Evolutionary conservation across 1,284 basidiomycete species (phyloP), one percentile per base, ranked within the genome.

Genomic region (Dichomitus squalens): DNA sequence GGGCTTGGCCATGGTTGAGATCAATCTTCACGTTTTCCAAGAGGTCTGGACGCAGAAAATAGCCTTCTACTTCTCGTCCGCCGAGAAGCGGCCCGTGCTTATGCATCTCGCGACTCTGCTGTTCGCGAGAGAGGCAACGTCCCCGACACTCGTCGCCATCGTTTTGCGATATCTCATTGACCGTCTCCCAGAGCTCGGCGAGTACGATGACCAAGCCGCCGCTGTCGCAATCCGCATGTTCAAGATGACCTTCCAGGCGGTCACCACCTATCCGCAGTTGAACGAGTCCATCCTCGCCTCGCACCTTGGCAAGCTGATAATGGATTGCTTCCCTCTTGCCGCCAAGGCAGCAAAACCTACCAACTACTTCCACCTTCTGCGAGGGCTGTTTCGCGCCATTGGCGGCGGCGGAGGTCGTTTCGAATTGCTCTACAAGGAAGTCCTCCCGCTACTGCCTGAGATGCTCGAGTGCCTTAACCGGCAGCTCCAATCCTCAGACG

Each of bases 191-290:
- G 77, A 90, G 46, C 83, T 99, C 2, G 96, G 96, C 47, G 89
- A 94, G 61, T 86, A 90, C 68, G 91, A 96, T 66, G 90, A 94
- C 66, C 80, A 88, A 64, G 88, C 86, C 9, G 88, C 91, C 2
- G 86, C 90, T 1, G 86, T 92, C 40, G 92, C 91, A 9, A 88
- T 99, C 58, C 86, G 95, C 51, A 79, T 98, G 58, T 99, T 95
- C 86, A 99, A 98, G 78, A 92, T 98, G 85, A 91, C 95, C 7
- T 99, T 99, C 75, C 83, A 86, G 64, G 93, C 96, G 2, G 94
- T 99, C 61, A 88, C 89, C 35, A 74, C 86, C 57, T 90, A 87
- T 72, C 90, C 95, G 33, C 75, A 77, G 29, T 76, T 83, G 35
- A 99, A 98, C 74, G 97, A 99, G 75, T 84, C 89, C 16, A 94